Evolutionary conservation across 306 rosid species (phyloP).

Genomic region (Cicer judaicum): DNA sequence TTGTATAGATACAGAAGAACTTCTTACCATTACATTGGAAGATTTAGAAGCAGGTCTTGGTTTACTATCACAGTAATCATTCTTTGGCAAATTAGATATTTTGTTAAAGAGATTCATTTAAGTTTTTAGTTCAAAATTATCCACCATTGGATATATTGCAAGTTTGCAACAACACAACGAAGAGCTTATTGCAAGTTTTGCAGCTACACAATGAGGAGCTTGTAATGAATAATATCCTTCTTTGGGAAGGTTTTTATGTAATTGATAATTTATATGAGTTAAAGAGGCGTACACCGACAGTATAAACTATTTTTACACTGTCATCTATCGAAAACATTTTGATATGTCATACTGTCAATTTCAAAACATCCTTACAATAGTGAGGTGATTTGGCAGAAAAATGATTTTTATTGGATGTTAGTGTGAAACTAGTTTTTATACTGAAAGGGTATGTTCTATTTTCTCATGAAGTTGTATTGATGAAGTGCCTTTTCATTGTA

Average conservation of each 20-base stretch:
- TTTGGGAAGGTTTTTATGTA: constrained; percentile 8
- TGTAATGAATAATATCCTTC: constrained; percentile 30
- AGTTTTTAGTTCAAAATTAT: not conserved
- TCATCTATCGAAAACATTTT: no score
- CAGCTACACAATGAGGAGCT: constrained; percentile 32
- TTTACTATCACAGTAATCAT: constrained; percentile 57
- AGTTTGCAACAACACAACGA: not conserved
- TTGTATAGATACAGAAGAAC: constrained; percentile 84
- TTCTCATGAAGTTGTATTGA: constrained; percentile 27
- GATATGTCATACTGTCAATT: no score
- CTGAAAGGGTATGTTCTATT: no score
- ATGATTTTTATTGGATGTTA: no score
- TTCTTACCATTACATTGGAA: constrained; percentile 73
- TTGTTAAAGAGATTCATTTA: constrained; percentile 39
- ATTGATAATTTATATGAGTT: constrained; percentile 45
- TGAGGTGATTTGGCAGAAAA: no score
- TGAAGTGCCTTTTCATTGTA: constrained; percentile 18
- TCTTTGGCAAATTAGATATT: constrained; percentile 43
- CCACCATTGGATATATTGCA: constrained; percentile 32
- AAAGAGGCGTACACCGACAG: no score
- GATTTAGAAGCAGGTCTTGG: constrained; percentile 81
- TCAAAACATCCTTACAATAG: no score
- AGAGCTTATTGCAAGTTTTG: constrained; percentile 27
- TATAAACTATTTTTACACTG: no score
- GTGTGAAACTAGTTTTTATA: no score